Conservation (phyloP, 495 filamentous ascomycete genomes). For the Lasiosphaeria hispida region DNA sequence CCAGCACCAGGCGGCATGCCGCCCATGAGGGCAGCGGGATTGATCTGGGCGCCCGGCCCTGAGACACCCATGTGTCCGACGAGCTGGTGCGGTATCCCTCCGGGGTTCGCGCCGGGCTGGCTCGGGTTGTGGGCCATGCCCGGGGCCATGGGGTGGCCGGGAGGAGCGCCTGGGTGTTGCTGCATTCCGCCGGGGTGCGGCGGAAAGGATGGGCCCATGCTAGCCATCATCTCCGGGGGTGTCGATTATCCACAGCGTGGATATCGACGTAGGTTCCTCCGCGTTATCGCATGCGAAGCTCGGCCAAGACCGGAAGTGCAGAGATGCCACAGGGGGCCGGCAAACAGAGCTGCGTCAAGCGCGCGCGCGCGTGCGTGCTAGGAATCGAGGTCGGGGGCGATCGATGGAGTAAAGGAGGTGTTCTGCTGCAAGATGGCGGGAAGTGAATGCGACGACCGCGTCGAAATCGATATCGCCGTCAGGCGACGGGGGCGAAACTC, state of each 20-base stretch:
- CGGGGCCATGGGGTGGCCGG: conserved; percentile 65
- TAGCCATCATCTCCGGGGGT: conserved; percentile 55
- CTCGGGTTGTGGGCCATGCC: conserved; percentile 58
- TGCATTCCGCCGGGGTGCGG: conserved; percentile 69
- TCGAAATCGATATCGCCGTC: conserved; percentile 16
- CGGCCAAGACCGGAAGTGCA: conserved; percentile 7
- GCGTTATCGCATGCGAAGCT: conserved; percentile 47
- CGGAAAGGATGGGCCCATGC: conserved; percentile 67
- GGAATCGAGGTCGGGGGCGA: neutral
- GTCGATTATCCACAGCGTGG: conserved; percentile 52
- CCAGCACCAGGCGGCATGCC: conserved; percentile 74
- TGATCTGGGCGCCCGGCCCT: conserved; percentile 74
- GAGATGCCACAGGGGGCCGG: conserved; percentile 5
- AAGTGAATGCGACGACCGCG: conserved; percentile 14
- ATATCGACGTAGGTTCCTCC: conserved; percentile 41
- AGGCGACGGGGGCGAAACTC: neutral
- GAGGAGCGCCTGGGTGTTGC: conserved; percentile 68
- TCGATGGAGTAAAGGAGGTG: neutral
- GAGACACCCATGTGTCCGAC: conserved; percentile 80
- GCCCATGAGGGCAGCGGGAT: conserved; percentile 71
- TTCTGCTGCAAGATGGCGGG: neutral
- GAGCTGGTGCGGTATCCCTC: conserved; percentile 67
- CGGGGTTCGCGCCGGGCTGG: conserved; percentile 63
- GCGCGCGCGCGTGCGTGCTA: conserved; percentile 8
- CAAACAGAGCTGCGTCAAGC: conserved; percentile 3